Evolutionary conservation across 176 grass and related monocot genomes (phyloP).

Genomic region (Oryza nivara): DNA sequence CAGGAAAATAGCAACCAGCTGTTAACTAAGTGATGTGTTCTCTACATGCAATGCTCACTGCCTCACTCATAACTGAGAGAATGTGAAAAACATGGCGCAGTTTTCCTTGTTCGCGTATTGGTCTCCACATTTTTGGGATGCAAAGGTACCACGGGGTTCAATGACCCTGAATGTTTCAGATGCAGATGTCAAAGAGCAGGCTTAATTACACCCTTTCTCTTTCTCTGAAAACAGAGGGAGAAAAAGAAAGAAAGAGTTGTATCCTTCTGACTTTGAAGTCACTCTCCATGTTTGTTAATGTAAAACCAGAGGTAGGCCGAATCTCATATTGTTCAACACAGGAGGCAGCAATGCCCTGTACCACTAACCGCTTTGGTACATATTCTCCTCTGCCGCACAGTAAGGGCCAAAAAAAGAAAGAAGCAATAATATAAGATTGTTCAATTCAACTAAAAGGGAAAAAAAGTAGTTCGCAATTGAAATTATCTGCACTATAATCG

Average conservation of each 20-base stretch:
- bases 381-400: neutral
- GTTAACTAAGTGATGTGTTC: conserved; percentile 32
- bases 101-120: conserved; percentile 44
- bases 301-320: neutral
- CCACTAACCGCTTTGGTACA: neutral
- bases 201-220: conserved; percentile 1
- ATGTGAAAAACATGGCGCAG: conserved; percentile 30
- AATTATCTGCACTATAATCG: neutral
- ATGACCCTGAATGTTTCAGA: conserved; percentile 13
- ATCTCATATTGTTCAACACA: neutral
- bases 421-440: neutral
- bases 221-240: neutral
- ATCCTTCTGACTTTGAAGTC: neutral
- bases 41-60: conserved; percentile 6
- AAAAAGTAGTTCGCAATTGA: neutral
- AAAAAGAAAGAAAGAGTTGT: neutral
- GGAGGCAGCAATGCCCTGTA: neutral
- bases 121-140: conserved; percentile 36
- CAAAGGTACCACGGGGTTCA: conserved; percentile 17
- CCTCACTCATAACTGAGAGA: neutral
- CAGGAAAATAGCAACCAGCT: conserved; percentile 31
- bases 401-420: neutral
- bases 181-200: conserved; percentile 14
- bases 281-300: neutral
- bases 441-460: neutral